Percentiles rank a stretch among this genome's conserved stretches.
Evolutionary conservation across 2,329 filamentous ascomycete species (phyloP).

Genomic region (Hymenotorrendiella dingleyae): DNA sequence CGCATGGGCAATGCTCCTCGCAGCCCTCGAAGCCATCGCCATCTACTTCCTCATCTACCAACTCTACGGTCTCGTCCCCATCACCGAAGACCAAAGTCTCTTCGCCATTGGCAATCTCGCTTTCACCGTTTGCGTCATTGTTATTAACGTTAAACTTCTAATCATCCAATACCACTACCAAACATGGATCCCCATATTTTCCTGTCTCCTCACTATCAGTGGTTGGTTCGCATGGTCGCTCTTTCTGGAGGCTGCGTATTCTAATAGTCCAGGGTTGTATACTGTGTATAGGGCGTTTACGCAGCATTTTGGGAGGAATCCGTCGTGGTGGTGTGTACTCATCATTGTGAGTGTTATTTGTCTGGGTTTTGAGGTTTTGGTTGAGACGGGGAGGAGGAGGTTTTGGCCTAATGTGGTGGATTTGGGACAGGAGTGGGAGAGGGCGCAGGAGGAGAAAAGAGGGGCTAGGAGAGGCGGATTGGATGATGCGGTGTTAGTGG

Average conservation of each 20-base stretch:
- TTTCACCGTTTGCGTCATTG: slow-evolving; percentile 62
- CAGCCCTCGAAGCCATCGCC: slow-evolving; percentile 63
- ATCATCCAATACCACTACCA: slow-evolving; percentile 74
- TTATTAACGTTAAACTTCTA: slow-evolving; percentile 72
- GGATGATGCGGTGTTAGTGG: too few species aligned
- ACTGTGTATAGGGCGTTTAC: slow-evolving; percentile 64
- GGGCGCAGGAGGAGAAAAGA: not conserved
- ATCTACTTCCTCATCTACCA: slow-evolving; percentile 67
- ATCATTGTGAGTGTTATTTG: slow-evolving; percentile 57
- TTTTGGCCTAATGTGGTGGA: slow-evolving; percentile 73
- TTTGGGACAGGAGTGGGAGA: slow-evolving; percentile 74
- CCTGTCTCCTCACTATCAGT: slow-evolving; percentile 50
- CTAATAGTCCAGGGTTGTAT: slow-evolving; percentile 51
- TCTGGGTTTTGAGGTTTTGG: slow-evolving; percentile 62
- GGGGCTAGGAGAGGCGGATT: too few species aligned
- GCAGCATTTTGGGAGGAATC: slow-evolving; percentile 61
- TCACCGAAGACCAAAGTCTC: slow-evolving; percentile 55
- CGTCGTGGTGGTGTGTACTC: slow-evolving; percentile 71
- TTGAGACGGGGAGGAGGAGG: slow-evolving; percentile 56
- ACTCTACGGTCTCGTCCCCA: slow-evolving; percentile 49
- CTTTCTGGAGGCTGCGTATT: slow-evolving; percentile 56
- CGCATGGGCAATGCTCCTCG: slow-evolving; percentile 72
- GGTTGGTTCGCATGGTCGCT: slow-evolving; percentile 90
- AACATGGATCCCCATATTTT: slow-evolving; percentile 54
- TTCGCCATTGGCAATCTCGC: slow-evolving; percentile 68